Evolutionary conservation across 345 rosid genomes (phyloP), one percentile per base, ranked within the genome.

Genomic region (Bruguiera gymnorhiza): DNA sequence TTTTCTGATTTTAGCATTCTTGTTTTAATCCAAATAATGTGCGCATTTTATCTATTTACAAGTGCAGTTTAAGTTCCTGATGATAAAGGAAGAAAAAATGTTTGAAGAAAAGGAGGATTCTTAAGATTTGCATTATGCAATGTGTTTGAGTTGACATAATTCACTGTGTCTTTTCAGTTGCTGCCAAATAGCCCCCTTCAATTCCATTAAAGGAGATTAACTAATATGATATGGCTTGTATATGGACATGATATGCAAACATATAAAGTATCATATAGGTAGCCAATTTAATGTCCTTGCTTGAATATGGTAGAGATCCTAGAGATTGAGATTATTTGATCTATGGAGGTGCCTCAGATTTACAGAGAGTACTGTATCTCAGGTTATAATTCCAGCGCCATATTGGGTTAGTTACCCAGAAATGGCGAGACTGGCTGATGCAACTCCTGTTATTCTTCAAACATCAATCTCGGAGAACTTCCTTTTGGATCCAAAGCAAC

Each of bases 331-430:
- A 29, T 63, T 36, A 32, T 65, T 61, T 67, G 29, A 26, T 54
- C 50, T 51, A 3, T 31, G 31, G 63, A 75, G 31, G 43, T 60
- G 29, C 56, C 31, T 43, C 53, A 64, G 16, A 21, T 72, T 48
- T 39, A 31, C 53, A 19, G 23, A 23, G 37, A 27, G 1, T 29
- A 19, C 29, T 13, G 43, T 60, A 27, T 18, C 69, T 23, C 82
- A 96, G 99, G 99, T 92, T 76, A 80, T 96, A 60, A 92, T 96
- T 74, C 99, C 99, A 15, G 96, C 94, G 67, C 99, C 99, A 16
- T 96, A 61, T 75, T 96, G 90, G 90, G 99, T 96, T 62, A 96
- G 99, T 86, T 96, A 96, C 84, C 94, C 98, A 6, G 98, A 96
- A 85, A 92, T 92, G 55, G 96, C 93, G 54, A 90, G 96, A 83